Evolutionary conservation across 2,329 filamentous ascomycete species (phyloP), one percentile per base, ranked within the genome.

Genomic region (Escovopsis weberi): DNA sequence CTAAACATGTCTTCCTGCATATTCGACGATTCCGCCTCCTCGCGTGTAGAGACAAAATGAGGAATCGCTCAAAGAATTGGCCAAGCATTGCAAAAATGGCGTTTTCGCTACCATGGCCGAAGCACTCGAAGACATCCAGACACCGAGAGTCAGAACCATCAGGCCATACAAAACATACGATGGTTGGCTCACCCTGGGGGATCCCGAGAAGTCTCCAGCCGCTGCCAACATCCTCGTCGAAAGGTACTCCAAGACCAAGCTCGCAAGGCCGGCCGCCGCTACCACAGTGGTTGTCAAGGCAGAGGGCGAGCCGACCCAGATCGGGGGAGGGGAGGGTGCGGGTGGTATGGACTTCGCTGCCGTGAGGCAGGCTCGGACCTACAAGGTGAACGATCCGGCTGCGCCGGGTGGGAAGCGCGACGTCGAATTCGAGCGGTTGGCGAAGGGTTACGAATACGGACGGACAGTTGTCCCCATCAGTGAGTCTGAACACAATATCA

Each of bases 361-460:
- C 1, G 83, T 96, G n/a, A 81, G 79, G 51, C 82, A 75, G 45
- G 70, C 80, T n/a, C 77, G 85, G 36, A 77, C 77, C 1, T 98
- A 96, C 61, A 81, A 82, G 53, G 74, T 96, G 45, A 75, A 80
- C 33, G 85, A 95, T 47, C 73, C 81, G 5, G 67, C 74, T 34
- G 79, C 78, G 1, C 78, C 82, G 0, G 86, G 85, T 12, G 83
- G 84, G 11, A 94, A 89, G 62, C 73, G 72, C 42, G 85, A 94
- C 42, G 79, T 98, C 26, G 77, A 83, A 26, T 78, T 78, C 45
- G 87, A 94, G 12, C 76, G 85, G 12, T 70, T 98, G 33, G 85
- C 85, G n/a, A 94, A 87, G 58, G 91, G 91, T 0, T 98, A 89
- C 55, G 80, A 86, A 55, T 98, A 98, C 57, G 91, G 91, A 38